These are phyloP conservation scores for Thermochaetoides thermophila DNA, from an alignment of 495 filamentous ascomycete species.

Conservation along the genomic window DNA sequence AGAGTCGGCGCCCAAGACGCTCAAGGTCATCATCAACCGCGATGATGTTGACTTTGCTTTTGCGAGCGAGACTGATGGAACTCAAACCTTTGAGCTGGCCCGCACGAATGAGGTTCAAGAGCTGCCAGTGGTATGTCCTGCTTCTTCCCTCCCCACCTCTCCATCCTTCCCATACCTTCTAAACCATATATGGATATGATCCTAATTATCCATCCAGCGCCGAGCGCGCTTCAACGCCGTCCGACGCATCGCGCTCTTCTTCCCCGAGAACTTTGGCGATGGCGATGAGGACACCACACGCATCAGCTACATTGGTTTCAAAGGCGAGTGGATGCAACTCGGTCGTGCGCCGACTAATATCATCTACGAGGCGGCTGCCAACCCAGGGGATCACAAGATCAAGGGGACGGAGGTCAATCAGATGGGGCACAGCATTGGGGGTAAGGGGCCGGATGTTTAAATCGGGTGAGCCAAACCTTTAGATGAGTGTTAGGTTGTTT, in stretches of 20 bases:
- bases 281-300: conserved; percentile 63
- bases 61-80: conserved; percentile 52
- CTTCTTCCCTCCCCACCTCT: background rate
- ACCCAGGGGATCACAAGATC: conserved; percentile 65
- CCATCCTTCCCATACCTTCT: background rate
- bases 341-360: conserved; percentile 72
- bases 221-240: conserved; percentile 77
- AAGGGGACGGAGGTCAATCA: conserved; percentile 31
- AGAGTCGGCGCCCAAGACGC: conserved; percentile 57
- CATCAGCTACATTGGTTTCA: conserved; percentile 77
- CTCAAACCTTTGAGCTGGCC: conserved; percentile 63
- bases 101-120: conserved; percentile 76
- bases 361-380: conserved; percentile 85
- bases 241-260: conserved; percentile 63
- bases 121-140: conserved; percentile 42
- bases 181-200: background rate
- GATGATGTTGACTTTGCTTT: conserved; percentile 72
- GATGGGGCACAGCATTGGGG: conserved; percentile 34
- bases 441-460: conserved; percentile 8
- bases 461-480: conserved; percentile 1
- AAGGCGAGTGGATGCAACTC: conserved; percentile 78
- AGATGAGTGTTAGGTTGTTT: background rate
- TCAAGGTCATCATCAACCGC: conserved; percentile 75
- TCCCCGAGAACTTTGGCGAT: conserved; percentile 56
- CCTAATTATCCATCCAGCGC: conserved; percentile 21